Conservation (phyloP, 371 early-diverging fungal genomes). For the Phascolomyces articulosus region DNA sequence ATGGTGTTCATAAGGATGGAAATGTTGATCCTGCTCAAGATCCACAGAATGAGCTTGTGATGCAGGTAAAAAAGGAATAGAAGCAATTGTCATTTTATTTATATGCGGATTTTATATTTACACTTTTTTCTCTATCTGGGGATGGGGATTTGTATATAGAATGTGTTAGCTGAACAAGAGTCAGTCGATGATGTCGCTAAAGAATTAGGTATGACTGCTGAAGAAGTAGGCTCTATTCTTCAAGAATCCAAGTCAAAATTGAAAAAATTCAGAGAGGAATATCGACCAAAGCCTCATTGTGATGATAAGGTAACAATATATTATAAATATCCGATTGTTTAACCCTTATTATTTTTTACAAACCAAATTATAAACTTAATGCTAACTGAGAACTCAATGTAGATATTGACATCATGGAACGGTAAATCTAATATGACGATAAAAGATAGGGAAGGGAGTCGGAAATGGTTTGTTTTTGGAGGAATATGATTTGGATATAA, state of each 20-base stretch:
- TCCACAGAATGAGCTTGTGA: slow-evolving; percentile 59
- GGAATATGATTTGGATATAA: no score
- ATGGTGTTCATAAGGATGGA: slow-evolving; percentile 55
- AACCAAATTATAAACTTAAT: no score
- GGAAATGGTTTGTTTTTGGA: no score
- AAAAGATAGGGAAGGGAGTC: neutral
- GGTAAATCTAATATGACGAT: slow-evolving; percentile 18
- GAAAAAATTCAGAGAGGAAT: slow-evolving; percentile 41
- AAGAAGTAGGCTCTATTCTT: slow-evolving; percentile 1
- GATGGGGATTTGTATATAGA: neutral
- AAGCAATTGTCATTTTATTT: no score
- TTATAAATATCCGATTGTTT: neutral
- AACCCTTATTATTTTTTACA: neutral
- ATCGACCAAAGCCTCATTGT: slow-evolving; percentile 62
- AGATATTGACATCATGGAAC: slow-evolving; percentile 52
- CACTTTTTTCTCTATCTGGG: neutral
- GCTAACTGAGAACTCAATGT: no score
- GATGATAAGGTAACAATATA: slow-evolving; percentile 61
- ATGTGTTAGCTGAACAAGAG: slow-evolving; percentile 14
- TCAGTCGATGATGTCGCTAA: slow-evolving; percentile 11
- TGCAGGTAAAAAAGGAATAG: slow-evolving; percentile 46
- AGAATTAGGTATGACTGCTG: slow-evolving; percentile 5
- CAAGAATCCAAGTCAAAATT: slow-evolving; percentile 36
- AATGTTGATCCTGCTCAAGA: slow-evolving; percentile 61
- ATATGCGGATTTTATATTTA: no score